Conservation (phyloP, 176 grass and related monocot species). For the Phoenix dactylifera region DNA sequence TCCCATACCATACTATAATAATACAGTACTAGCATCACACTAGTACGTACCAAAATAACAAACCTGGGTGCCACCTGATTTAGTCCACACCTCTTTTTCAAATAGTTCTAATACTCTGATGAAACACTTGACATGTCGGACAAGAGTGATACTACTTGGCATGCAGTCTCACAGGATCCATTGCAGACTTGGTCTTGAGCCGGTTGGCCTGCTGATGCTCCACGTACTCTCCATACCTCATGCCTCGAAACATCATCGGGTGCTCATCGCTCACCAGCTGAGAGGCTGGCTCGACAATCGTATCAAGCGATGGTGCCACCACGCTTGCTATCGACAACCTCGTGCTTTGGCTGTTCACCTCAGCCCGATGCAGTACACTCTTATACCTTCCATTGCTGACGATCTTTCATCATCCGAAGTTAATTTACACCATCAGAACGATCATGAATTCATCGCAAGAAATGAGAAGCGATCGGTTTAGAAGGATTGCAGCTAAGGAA, state of each 20-base stretch:
- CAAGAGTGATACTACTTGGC: too few relatives aligned
- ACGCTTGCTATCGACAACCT: slow-evolving; percentile 55
- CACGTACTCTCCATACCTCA: slow-evolving; percentile 54
- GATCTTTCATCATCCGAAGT: slow-evolving; percentile 21
- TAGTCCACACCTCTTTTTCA: too few relatives aligned
- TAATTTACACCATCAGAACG: too few relatives aligned
- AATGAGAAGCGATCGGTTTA: too few relatives aligned
- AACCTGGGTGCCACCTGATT: too few relatives aligned
- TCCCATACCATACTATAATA: too few relatives aligned
- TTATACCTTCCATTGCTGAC: slow-evolving; percentile 71
- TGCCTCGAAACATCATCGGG: slow-evolving; percentile 29
- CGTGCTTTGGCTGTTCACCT: slow-evolving; percentile 24
- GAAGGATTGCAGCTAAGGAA: not conserved
- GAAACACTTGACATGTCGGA: too few relatives aligned
- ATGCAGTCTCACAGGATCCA: slow-evolving; percentile 35
- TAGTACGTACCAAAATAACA: too few relatives aligned
- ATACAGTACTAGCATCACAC: too few relatives aligned
- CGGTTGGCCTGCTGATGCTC: slow-evolving; percentile 50
- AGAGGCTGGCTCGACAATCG: slow-evolving; percentile 38
- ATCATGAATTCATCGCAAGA: too few relatives aligned
- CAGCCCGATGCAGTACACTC: slow-evolving; percentile 50
- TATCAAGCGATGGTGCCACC: slow-evolving; percentile 44
- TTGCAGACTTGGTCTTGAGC: slow-evolving; percentile 36
- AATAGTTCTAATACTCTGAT: too few relatives aligned
- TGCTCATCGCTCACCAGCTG: slow-evolving; percentile 29